phyloP scores from a whole-genome alignment of 225 moss, liverwort and hornwort species.

The Climacium dendroides region DNA sequence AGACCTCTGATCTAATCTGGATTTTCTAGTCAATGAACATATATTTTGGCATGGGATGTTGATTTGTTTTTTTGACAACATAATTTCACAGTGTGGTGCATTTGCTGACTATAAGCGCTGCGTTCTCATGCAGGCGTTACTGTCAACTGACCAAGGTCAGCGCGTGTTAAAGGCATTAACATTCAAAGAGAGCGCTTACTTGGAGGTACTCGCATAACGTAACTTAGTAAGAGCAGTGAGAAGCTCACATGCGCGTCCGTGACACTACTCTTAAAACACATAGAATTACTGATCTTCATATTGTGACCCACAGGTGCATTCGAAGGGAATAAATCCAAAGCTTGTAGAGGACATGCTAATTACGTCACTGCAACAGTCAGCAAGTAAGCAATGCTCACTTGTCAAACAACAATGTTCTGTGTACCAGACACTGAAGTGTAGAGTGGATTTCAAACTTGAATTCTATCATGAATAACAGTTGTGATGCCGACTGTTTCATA shows the following conservation, averaged over 20 bases:
- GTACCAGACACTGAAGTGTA: neutral
- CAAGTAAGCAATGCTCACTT: slow-evolving; percentile 28
- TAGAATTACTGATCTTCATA: neutral
- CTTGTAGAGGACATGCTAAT: slow-evolving; percentile 54
- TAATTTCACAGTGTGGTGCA: neutral
- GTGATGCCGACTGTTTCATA: neutral
- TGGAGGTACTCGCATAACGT: slow-evolving; percentile 54
- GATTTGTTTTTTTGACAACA: neutral
- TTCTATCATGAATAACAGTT: neutral
- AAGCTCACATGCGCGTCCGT: neutral
- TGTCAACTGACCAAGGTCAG: slow-evolving; percentile 83
- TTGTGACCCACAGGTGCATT: slow-evolving; percentile 46
- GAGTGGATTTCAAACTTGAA: neutral
- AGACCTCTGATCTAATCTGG: neutral
- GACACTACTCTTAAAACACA: neutral
- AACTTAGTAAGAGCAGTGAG: neutral
- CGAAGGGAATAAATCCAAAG: slow-evolving; percentile 62
- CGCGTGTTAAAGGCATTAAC: slow-evolving; percentile 42
- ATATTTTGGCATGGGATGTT: neutral
- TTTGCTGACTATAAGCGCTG: neutral
- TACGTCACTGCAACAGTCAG: slow-evolving; percentile 42
- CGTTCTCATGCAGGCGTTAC: slow-evolving; percentile 43
- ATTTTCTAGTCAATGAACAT: neutral
- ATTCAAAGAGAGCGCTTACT: slow-evolving; percentile 60
- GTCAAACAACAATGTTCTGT: neutral